Evolutionary conservation across 768 basidiomycete genomes (phyloP), one percentile per base, ranked within the genome.

Genomic region (Amanita jacksonii): DNA sequence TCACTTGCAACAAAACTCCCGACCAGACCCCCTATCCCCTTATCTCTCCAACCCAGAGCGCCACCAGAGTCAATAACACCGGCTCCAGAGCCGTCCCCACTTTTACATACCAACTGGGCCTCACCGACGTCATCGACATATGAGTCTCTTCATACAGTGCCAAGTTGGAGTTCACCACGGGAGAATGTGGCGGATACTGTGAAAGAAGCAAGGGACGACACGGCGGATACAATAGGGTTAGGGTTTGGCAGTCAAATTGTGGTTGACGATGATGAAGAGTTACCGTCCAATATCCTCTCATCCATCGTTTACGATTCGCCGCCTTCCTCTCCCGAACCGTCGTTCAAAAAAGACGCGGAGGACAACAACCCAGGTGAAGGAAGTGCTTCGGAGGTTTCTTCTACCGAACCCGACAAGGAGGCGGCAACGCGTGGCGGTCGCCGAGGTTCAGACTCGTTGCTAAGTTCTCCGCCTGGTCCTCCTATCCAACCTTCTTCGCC

Each of bases 191-290:
- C n/a, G n/a, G n/a, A n/a, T 12, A 43, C 40, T 8, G 48, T 45
- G 22, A 12, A 28, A 6, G 51, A 41, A 30, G 45, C 38, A 3
- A 35, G 36, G 13, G 48, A n/a, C n/a, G n/a, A n/a, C n/a, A n/a
- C n/a, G n/a, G n/a, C n/a, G n/a, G n/a, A 33, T 22, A 27, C 9
- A 35, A 45, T 41, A 12, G 41, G 24, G 20, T 48, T 46, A 10
- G 60, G 51, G 38, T 49, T 49, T 39, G 65, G 52, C 34, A 56
- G 55, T 32, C 53, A 64, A 15, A 68, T 74, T 41, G 67, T 72
- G 1, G 59, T 73, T 5, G 70, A 71, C 16, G 72, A 74, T 38
- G 68, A 70, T 9, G 70, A 73, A 43, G 64, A 68, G 43, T 51
- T 60, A 39, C 57, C 59, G 22, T 58, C 58, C 7, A 49, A 51